Conservation (phyloP, 2,329 filamentous ascomycete genomes). For the Tolypocladium paradoxum region DNA sequence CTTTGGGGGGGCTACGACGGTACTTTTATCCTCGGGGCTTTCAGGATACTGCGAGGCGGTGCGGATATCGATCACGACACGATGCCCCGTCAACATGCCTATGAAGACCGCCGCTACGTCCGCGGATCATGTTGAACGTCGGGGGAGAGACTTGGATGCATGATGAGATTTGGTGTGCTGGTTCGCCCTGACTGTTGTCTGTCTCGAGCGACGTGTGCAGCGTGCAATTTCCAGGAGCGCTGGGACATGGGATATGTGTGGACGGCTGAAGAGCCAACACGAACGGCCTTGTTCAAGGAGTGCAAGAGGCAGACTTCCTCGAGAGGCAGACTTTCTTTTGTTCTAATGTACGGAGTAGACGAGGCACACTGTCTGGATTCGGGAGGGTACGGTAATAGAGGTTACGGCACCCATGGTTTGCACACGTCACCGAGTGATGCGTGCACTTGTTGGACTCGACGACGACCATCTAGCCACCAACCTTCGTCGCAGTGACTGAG, state of each 20-base stretch:
- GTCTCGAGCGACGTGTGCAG: neutral
- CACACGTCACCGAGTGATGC: neutral
- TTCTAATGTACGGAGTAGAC: conserved; percentile 10
- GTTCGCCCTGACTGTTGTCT: neutral
- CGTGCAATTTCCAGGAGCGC: neutral
- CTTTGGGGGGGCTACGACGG: neutral
- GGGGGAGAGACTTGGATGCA: neutral
- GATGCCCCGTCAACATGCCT: neutral
- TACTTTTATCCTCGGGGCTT: conserved; percentile 4
- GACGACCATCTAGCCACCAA: neutral
- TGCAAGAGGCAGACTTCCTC: conserved; percentile 2
- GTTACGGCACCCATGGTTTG: conserved; percentile 10
- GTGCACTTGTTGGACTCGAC: neutral
- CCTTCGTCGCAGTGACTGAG: neutral
- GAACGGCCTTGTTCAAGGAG: neutral
- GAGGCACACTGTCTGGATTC: conserved; percentile 6
- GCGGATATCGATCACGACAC: conserved; percentile 1
- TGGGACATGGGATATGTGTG: neutral
- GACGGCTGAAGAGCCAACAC: neutral
- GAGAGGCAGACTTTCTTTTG: conserved; percentile 3
- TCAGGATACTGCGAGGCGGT: conserved; percentile 10
- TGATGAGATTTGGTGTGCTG: neutral
- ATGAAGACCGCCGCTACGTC: neutral
- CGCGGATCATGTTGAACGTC: neutral
- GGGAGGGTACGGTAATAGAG: conserved; percentile 7